These are phyloP conservation scores for Ogataea glucozyma DNA, from an alignment of 805 yeast genomes.

Conservation along the genomic window DNA sequence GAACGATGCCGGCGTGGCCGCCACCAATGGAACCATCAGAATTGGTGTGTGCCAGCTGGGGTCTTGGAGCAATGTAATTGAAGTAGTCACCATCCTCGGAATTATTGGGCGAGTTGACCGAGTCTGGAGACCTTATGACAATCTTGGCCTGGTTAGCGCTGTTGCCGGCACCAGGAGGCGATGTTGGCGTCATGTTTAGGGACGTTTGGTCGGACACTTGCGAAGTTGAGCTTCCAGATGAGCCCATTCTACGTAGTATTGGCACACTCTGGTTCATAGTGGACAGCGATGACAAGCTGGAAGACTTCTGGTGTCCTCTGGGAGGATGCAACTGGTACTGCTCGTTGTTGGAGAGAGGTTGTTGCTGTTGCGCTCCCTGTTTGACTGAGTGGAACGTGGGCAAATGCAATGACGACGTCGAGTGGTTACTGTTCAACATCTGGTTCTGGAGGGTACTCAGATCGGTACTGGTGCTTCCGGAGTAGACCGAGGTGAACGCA, in stretches of 20 bases:
- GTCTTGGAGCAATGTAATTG: constrained; percentile 32
- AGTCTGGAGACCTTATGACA: constrained; percentile 21
- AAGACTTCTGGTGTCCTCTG: constrained; percentile 13
- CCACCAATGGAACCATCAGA: constrained; percentile 15
- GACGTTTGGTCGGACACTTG: constrained; percentile 18
- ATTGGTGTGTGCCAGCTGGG: constrained; percentile 16
- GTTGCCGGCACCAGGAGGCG: constrained; percentile 14
- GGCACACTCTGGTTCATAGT: constrained; percentile 10
- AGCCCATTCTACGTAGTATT: constrained; percentile 10
- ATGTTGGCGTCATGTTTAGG: constrained; percentile 14
- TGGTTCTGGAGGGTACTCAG: constrained; percentile 12
- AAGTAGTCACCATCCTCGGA: constrained; percentile 27
- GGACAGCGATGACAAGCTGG: constrained; percentile 19
- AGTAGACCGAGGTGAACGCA: constrained; percentile 10
- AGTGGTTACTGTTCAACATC: constrained; percentile 12
- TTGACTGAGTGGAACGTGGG: constrained; percentile 30
- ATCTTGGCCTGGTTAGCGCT: constrained; percentile 14
- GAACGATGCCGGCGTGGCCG: constrained; percentile 8
- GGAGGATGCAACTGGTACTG: constrained; percentile 1
- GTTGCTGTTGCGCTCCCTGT: neutral
- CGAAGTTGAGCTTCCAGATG: constrained; percentile 19
- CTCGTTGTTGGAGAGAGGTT: neutral
- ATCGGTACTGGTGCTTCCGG: constrained; percentile 1
- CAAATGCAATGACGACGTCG: constrained; percentile 27
- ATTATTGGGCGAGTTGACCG: constrained; percentile 8